Evolutionary conservation across 352 stramenopile genomes (phyloP), one percentile per base, ranked within the genome.

Genomic region (Thraustotheca clavata): DNA sequence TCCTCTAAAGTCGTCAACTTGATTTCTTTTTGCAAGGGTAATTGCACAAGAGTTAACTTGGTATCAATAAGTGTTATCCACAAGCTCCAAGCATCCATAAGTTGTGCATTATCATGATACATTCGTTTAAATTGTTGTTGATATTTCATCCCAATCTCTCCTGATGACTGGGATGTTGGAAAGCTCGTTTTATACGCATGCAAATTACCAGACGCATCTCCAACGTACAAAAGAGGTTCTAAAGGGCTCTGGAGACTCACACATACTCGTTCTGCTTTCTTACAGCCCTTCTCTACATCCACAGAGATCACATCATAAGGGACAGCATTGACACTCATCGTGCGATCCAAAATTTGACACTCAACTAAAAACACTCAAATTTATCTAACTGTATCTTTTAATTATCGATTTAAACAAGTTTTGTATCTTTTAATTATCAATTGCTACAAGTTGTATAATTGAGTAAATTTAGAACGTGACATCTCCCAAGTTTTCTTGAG

Each of bases 11-110:
- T 61, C 48, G 39, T 73, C 61, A 40, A 50, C 76, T n/a, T 29
- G 74, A 62, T 18, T 71, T 38, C 29, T 83, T 85, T 76, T 18
- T 76, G 70, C 35, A 94, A 68, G 35, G 84, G 84, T 67, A 94
- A 71, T 38, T 77, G 60, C 54, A 80, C 76, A 12, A 88, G 66
- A 46, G 79, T 76, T 33, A 91, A 54, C 60, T 80, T 87, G 46
- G 66, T 67, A 67, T 91, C 79, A 0, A 71, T 32, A 6, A 90
- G 46, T 35, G 84, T 91, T 24, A 71, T 60, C 52, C 75, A 83
- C 6, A 90, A 72, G 29, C 84, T 79, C 84, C 84, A 94, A 22
- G 59, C 43, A 66, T 94, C 80, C 29, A 94, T 52, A 32, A 91
- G 77, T 27, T 62, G 52, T 35, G 77, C 73, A 67, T 70, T 72